These are phyloP conservation scores for Fusarium verticillioides DNA, from an alignment of 2,329 filamentous ascomycete genomes.

Conservation along the genomic window DNA sequence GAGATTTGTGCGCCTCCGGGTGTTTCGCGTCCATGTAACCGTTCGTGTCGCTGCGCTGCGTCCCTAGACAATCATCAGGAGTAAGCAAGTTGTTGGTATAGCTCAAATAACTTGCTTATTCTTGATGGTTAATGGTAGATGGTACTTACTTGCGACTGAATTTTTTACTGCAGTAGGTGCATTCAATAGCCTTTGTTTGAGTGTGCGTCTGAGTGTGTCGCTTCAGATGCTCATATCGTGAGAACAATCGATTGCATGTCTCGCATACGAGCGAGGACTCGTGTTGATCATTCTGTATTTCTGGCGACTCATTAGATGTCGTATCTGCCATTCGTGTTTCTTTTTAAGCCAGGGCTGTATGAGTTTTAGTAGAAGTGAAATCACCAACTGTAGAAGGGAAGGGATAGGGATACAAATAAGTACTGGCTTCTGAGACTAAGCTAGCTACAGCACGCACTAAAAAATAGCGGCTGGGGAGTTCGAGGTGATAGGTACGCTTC, in stretches of 20 bases:
- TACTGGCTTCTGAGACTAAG: not conserved
- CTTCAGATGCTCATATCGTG: not conserved
- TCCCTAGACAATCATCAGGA: accelerated
- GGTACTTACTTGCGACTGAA: not conserved
- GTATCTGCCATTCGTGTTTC: not conserved
- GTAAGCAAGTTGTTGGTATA: not conserved
- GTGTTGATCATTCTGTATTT: not conserved
- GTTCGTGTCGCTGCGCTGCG: not conserved
- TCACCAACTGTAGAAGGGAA: too few species aligned
- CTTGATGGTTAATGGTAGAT: accelerated
- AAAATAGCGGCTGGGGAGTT: not conserved
- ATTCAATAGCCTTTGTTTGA: not conserved
- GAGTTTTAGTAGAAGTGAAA: not conserved
- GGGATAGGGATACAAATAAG: not conserved
- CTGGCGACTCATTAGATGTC: not conserved
- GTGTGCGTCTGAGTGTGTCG: not conserved
- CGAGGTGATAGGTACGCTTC: not conserved
- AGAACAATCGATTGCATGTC: not conserved
- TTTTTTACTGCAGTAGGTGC: not conserved
- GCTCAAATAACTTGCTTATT: not conserved
- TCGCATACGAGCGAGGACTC: not conserved
- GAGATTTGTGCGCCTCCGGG: not conserved
- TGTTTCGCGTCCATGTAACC: not conserved
- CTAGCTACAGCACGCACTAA: not conserved
- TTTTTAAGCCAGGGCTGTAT: not conserved